Evolutionary conservation across 805 yeast species (phyloP).

Genomic region (Candida coquimbonensis): DNA sequence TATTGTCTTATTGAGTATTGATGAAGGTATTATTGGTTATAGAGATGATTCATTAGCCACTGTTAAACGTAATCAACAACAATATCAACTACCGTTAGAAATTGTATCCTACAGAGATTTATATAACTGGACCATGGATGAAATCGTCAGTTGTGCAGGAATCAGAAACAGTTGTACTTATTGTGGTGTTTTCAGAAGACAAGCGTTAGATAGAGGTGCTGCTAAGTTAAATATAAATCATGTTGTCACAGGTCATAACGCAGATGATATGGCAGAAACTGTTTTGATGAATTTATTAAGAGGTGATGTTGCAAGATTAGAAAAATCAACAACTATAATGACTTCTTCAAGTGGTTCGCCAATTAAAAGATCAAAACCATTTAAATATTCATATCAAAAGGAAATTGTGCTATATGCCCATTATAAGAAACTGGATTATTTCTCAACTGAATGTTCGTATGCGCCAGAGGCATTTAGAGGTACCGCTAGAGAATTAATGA

Average conservation of each 20-base stretch:
- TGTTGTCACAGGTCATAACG: conserved; percentile 97
- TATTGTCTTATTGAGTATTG: conserved; percentile 77
- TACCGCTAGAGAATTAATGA: conserved; percentile 88
- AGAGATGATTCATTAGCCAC: conserved; percentile 96
- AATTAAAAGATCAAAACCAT: conserved; percentile 89
- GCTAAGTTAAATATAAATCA: conserved; percentile 77
- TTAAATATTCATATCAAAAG: conserved; percentile 92
- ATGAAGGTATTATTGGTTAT: conserved; percentile 96
- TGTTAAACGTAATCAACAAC: conserved; percentile 85
- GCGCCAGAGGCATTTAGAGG: conserved; percentile 99
- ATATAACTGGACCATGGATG: conserved; percentile 98
- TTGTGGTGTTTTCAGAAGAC: conserved; percentile 95
- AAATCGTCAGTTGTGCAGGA: conserved; percentile 91
- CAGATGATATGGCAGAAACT: conserved; percentile 99
- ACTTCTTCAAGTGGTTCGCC: conserved; percentile 84
- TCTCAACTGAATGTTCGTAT: conserved; percentile 94
- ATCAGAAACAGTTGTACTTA: conserved; percentile 92
- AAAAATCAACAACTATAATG: conserved; percentile 77
- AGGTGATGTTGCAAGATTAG: conserved; percentile 94
- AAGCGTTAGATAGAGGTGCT: conserved; percentile 95
- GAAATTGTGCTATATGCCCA: conserved; percentile 97
- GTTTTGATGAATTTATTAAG: conserved; percentile 89
- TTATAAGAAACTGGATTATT: conserved; percentile 89
- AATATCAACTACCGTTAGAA: conserved; percentile 72
- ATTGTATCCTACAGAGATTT: conserved; percentile 82